Evolutionary conservation across 805 yeast species (phyloP).

Genomic region (Kodamaea lidongshanica): DNA sequence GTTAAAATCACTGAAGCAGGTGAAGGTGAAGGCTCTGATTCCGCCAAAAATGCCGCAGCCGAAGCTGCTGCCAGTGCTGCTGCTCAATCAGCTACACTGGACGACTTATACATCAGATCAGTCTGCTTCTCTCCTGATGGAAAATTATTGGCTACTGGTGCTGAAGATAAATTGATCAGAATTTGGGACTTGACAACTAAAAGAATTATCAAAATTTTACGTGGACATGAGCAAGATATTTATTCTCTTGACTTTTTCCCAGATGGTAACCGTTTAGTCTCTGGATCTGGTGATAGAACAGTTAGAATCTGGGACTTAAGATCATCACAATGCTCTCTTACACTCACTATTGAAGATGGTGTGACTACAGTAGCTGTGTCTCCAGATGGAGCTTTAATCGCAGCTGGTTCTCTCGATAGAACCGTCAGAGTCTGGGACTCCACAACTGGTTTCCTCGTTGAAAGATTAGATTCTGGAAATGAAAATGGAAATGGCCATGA

Average conservation of each 20-base stretch:
- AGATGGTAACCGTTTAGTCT: constrained; percentile 85
- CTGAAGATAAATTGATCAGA: constrained; percentile 83
- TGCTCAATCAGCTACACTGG: constrained; percentile 55
- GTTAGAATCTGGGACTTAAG: constrained; percentile 95
- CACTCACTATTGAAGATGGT: constrained; percentile 91
- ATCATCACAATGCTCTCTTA: constrained; percentile 81
- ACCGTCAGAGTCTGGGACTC: constrained; percentile 97
- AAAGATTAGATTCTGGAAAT: constrained; percentile 83
- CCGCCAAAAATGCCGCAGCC: constrained; percentile 21
- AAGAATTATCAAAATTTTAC: constrained; percentile 76
- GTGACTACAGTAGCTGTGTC: constrained; percentile 97
- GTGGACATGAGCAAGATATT: constrained; percentile 97
- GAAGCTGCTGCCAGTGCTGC: constrained; percentile 15
- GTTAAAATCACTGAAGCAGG: constrained; percentile 19
- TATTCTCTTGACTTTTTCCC: constrained; percentile 94
- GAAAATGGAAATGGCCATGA: constrained; percentile 89
- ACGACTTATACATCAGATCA: constrained; percentile 87
- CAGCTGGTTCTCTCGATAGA: constrained; percentile 94
- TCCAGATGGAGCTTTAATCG: constrained; percentile 89
- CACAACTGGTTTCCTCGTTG: constrained; percentile 83
- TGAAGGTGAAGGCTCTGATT: constrained; percentile 8
- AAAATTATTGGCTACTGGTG: constrained; percentile 88
- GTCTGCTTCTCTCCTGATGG: constrained; percentile 96
- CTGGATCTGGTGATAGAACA: constrained; percentile 95
- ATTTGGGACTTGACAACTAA: constrained; percentile 91